Percentiles rank a stretch among this genome's conserved stretches.
Conservation (phyloP, 108 stramenopile genomes). For the Skeletonema menzelii region DNA sequence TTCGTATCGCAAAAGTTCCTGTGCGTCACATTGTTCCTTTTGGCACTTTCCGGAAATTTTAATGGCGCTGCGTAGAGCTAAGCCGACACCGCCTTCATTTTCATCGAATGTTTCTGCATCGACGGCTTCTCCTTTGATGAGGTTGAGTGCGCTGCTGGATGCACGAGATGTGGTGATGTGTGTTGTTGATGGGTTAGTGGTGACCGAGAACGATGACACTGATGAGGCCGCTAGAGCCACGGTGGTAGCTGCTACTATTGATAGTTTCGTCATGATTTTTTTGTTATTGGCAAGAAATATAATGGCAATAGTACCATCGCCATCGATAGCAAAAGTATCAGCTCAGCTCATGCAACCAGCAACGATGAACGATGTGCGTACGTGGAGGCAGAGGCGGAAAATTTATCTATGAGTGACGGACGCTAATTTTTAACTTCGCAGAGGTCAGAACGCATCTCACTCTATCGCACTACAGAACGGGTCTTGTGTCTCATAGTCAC, state of each 20-base stretch:
- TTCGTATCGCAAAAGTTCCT: slow-evolving; percentile 55
- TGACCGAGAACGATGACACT: neutral
- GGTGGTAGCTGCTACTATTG: neutral
- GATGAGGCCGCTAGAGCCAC: neutral
- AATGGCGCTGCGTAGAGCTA: slow-evolving; percentile 64
- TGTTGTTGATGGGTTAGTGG: neutral
- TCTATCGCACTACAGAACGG: no score
- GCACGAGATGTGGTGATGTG: neutral
- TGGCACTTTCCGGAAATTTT: slow-evolving; percentile 57
- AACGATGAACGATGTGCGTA: no score
- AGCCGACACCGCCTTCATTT: slow-evolving; percentile 60
- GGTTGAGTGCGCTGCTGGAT: neutral
- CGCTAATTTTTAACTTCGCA: no score
- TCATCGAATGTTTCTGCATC: slow-evolving; percentile 49
- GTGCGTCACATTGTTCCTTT: slow-evolving; percentile 44
- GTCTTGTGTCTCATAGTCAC: no score
- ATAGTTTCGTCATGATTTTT: neutral
- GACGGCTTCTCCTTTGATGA: slow-evolving; percentile 50
- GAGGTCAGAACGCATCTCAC: no score
- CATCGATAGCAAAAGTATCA: no score
- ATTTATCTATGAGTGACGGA: no score
- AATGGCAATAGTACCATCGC: no score
- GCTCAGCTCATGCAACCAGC: no score
- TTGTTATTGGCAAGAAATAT: neutral
- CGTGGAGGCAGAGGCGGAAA: no score